A percentile compares a stretch with the other conserved stretches of the same genome.
These are phyloP conservation scores for Aspergillus homomorphus DNA, from an alignment of 495 filamentous ascomycete genomes.

Conservation along the genomic window DNA sequence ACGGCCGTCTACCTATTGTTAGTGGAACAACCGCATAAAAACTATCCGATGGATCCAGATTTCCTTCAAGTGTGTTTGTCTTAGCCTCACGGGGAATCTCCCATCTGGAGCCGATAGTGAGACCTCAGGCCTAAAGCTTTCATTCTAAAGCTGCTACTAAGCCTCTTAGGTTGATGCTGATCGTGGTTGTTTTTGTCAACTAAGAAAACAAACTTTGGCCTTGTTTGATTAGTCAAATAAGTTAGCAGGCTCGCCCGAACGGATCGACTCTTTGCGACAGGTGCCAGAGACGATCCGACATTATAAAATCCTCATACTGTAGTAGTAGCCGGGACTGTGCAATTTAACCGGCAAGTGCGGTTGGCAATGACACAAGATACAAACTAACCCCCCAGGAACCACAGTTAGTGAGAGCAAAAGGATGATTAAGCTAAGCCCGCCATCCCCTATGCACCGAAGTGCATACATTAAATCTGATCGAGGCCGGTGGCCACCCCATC, in stretches of 20 bases:
- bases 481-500: too few species aligned
- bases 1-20: neutral
- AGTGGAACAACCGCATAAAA: neutral
- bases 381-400: neutral
- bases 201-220: neutral
- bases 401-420: neutral
- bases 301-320: neutral
- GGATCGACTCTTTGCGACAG: neutral
- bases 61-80: neutral
- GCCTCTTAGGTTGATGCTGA: neutral
- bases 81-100: neutral
- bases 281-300: neutral
- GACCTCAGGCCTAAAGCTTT: neutral
- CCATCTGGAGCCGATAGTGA: constrained; percentile 3
- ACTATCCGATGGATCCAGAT: neutral
- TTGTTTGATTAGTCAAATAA: neutral
- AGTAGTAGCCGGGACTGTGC: neutral
- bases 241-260: neutral
- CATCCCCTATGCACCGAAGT: neutral
- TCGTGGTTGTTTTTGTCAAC: neutral
- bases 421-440: constrained; percentile 2
- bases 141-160: neutral
- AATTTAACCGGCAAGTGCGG: neutral
- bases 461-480: neutral
- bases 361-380: neutral